A percentile compares a stretch with the other conserved stretches of the same genome.
Evolutionary conservation across 2,329 filamentous ascomycete genomes (phyloP).

Genomic region (Didymella keratinophila): DNA sequence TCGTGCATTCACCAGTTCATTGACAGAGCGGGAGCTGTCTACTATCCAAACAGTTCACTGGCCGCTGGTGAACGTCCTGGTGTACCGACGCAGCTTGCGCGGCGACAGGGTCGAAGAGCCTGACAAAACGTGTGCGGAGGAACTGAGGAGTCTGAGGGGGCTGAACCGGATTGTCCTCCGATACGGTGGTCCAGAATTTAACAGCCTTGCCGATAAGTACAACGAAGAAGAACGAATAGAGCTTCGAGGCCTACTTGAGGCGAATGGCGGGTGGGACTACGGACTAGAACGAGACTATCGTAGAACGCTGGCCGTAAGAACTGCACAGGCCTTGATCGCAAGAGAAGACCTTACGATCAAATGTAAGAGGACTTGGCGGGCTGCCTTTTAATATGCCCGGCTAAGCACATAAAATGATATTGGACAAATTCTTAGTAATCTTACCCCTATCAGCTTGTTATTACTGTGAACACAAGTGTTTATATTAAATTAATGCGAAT

Average conservation of each 20-base stretch:
- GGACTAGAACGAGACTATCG: neutral
- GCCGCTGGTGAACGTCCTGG: slow-evolving; percentile 2
- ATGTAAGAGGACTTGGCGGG: slow-evolving; percentile 1
- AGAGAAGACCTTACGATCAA: neutral
- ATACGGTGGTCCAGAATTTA: neutral
- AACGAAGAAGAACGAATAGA: neutral
- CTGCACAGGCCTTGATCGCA: neutral
- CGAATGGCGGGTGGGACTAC: neutral
- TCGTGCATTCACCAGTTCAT: neutral
- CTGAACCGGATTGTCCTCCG: slow-evolving; percentile 1
- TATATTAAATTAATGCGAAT: too few relatives aligned
- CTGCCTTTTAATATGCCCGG: neutral
- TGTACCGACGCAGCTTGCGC: neutral
- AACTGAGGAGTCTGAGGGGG: neutral
- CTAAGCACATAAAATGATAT: too few relatives aligned
- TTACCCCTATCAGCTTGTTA: too few relatives aligned
- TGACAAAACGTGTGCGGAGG: neutral
- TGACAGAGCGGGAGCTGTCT: neutral
- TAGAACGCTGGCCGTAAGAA: slow-evolving; percentile 2
- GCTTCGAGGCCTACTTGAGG: neutral
- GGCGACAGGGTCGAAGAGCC: neutral
- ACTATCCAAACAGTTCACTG: neutral
- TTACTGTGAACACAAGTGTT: too few relatives aligned
- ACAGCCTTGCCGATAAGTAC: neutral
- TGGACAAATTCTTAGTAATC: too few relatives aligned